These are phyloP conservation scores for Pilasporangium apinafurcum DNA, from an alignment of 352 stramenopile genomes.

Conservation along the genomic window DNA sequence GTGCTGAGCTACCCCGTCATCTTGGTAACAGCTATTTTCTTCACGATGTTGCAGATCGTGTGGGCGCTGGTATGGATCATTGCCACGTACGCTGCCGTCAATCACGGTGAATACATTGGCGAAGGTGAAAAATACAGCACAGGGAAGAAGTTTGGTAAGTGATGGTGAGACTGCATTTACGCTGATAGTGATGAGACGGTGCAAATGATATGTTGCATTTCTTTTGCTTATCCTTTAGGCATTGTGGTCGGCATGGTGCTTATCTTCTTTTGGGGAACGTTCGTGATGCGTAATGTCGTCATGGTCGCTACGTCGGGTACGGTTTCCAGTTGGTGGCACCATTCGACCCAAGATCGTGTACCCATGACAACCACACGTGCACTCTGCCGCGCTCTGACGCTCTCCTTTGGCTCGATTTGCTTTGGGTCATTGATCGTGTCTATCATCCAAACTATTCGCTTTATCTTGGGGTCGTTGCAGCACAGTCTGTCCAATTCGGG, in stretches of 20 bases:
- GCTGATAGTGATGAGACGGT: background rate
- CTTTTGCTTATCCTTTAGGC: too few relatives aligned
- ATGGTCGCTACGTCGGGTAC: conserved; percentile 76
- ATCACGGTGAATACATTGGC: conserved; percentile 43
- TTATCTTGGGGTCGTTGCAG: conserved; percentile 32
- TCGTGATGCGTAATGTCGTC: conserved; percentile 74
- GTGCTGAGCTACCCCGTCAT: conserved; percentile 73
- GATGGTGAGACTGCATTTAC: background rate
- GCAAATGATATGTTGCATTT: background rate
- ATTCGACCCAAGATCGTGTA: conserved; percentile 39
- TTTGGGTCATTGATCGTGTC: conserved; percentile 71
- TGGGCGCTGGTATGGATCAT: conserved; percentile 79
- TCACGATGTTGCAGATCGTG: conserved; percentile 58
- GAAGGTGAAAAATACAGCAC: conserved; percentile 19
- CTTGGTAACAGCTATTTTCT: conserved; percentile 57
- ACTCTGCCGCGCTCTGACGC: conserved; percentile 50
- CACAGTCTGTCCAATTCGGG: conserved; percentile 28
- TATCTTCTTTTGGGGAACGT: conserved; percentile 77
- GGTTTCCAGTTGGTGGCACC: conserved; percentile 81
- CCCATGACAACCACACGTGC: conserved; percentile 35
- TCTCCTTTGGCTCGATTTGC: conserved; percentile 86
- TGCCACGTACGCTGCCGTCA: conserved; percentile 53
- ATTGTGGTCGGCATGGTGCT: conserved; percentile 56
- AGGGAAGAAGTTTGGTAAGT: conserved; percentile 25
- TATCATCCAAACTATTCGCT: conserved; percentile 58